Evolutionary conservation across 129 eudicot genomes (phyloP).

Genomic region (Smallanthus sonchifolius): DNA sequence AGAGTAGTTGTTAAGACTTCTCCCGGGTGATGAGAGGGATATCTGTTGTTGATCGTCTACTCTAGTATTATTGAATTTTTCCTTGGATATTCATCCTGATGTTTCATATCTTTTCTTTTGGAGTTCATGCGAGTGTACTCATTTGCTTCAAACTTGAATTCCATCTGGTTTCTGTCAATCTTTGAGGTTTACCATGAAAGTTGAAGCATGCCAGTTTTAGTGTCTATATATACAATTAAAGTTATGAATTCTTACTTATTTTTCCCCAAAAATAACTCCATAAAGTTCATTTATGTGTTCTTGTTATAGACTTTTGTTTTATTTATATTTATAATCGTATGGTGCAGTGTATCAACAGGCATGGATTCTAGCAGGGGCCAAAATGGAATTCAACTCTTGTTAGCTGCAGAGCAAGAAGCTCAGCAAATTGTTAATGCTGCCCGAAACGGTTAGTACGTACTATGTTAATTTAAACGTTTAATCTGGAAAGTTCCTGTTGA

Average conservation of each 20-base stretch:
- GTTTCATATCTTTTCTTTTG: too few species aligned
- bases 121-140: too few species aligned
- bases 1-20: background rate
- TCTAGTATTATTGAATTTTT: too few species aligned
- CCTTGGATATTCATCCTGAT: too few species aligned
- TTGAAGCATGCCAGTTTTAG: background rate
- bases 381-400: constrained; percentile 66
- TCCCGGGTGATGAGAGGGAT: background rate
- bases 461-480: background rate
- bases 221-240: background rate
- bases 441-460: constrained; percentile 47
- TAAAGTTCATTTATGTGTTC: background rate
- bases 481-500: background rate
- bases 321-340: background rate
- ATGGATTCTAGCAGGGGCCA: constrained; percentile 72
- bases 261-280: background rate
- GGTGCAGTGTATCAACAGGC: background rate
- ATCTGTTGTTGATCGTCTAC: background rate
- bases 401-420: constrained; percentile 91
- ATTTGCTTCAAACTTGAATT: too few species aligned
- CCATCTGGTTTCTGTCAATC: too few species aligned
- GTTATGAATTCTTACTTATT: background rate
- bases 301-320: background rate
- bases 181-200: background rate
- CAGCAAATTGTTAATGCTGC: constrained; percentile 85